Evolutionary conservation across 2,329 filamentous ascomycete genomes (phyloP).

Genomic region (Alternaria infectoria): DNA sequence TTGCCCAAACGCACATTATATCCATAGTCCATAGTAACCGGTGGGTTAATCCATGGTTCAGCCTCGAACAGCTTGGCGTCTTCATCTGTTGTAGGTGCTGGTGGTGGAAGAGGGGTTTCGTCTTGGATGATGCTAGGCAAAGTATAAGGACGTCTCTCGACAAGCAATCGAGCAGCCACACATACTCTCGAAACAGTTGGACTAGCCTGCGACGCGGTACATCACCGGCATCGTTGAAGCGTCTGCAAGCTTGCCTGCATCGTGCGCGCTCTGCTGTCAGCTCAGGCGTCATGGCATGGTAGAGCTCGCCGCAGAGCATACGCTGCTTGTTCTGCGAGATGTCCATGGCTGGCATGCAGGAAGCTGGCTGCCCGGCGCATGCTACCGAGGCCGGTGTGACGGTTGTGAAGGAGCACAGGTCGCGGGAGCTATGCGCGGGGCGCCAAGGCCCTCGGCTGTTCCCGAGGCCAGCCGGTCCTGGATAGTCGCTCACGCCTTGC

Average conservation of each 20-base stretch:
- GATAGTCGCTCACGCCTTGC: conserved; percentile 4
- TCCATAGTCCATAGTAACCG: conserved; percentile 78
- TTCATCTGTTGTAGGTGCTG: conserved; percentile 62
- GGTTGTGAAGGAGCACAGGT: neutral
- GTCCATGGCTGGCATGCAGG: conserved; percentile 21
- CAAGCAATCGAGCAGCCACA: conserved; percentile 19
- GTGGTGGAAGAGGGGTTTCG: conserved; percentile 67
- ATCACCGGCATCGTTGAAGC: conserved; percentile 69
- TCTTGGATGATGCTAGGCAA: conserved; percentile 66
- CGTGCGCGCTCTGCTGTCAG: conserved; percentile 68
- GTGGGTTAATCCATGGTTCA: conserved; percentile 72
- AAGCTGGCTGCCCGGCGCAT: neutral
- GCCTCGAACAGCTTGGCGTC: conserved; percentile 70
- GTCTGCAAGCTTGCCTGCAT: conserved; percentile 65
- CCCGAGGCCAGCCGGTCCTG: neutral
- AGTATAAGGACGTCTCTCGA: conserved; percentile 8
- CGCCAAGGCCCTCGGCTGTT: conserved; percentile 2
- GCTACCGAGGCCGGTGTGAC: neutral
- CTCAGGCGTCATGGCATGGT: conserved; percentile 74
- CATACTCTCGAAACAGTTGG: conserved; percentile 75
- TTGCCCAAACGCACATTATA: conserved; percentile 73
- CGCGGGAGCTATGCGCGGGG: neutral
- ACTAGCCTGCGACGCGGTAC: conserved; percentile 67
- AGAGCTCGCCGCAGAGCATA: conserved; percentile 74
- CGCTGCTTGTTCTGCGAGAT: conserved; percentile 47